Conservation (phyloP, 805 yeast species). For the Schwanniomyces polymorphus region DNA sequence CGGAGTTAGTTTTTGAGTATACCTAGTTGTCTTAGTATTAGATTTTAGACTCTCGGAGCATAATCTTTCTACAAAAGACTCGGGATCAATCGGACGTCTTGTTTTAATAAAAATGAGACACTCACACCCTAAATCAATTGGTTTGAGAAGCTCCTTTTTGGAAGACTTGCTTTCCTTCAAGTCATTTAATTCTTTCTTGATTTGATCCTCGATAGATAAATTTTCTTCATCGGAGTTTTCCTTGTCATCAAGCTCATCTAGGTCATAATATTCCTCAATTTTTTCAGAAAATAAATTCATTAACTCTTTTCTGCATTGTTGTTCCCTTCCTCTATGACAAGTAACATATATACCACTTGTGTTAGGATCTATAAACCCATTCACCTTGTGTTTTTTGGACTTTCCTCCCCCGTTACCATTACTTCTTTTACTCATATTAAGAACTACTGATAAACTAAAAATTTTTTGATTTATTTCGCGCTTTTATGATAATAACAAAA, state of each 20-base stretch:
- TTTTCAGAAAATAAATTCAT: conserved; percentile 50
- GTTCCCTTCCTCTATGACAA: conserved; percentile 79
- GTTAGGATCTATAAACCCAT: conserved; percentile 72
- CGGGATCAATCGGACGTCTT: conserved; percentile 78
- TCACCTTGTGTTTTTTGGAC: conserved; percentile 46
- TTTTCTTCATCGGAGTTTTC: conserved; percentile 33
- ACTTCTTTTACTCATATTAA: conserved; percentile 29
- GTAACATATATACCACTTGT: conserved; percentile 89
- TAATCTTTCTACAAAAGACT: conserved; percentile 59
- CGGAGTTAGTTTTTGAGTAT: conserved; percentile 79
- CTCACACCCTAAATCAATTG: conserved; percentile 71
- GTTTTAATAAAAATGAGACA: conserved; percentile 85
- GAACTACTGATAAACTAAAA: background rate
- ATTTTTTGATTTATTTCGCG: background rate
- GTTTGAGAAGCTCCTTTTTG: conserved; percentile 49
- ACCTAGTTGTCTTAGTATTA: conserved; percentile 60
- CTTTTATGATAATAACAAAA: too few relatives aligned
- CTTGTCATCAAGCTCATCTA: conserved; percentile 15
- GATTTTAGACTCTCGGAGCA: conserved; percentile 60
- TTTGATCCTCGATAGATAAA: conserved; percentile 72
- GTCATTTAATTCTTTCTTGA: conserved; percentile 67
- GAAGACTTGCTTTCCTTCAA: conserved; percentile 47
- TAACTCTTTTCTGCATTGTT: conserved; percentile 73
- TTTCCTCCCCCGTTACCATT: conserved; percentile 17
- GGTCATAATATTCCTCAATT: conserved; percentile 32